Conservation (phyloP, 306 rosid species). For the Psophocarpus tetragonolobus region DNA sequence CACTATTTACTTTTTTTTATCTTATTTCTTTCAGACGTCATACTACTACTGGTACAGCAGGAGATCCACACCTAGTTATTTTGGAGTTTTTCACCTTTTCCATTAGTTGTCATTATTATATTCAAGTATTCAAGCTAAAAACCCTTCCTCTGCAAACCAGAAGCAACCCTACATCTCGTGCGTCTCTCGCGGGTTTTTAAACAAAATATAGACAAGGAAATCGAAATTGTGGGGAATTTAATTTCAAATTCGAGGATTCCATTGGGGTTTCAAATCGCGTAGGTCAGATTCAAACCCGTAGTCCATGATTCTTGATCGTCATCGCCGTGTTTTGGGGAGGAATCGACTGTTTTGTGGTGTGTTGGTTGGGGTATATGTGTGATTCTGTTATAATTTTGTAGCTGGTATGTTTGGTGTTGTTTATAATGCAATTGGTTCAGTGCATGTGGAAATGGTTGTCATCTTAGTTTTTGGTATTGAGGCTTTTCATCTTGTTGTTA, state of each 20-base stretch:
- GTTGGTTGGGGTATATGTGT: constrained; percentile 50
- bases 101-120: constrained; percentile 28
- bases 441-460: constrained; percentile 37
- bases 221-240: constrained; percentile 33
- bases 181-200: constrained; percentile 49
- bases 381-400: constrained; percentile 20
- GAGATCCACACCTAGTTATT: too few species aligned
- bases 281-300: constrained; percentile 44
- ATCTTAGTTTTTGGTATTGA: constrained; percentile 29
- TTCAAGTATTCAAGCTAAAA: constrained; percentile 47
- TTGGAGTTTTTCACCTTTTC: constrained; percentile 25
- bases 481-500: constrained; percentile 1
- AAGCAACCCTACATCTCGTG: constrained; percentile 70
- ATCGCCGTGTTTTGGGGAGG: constrained; percentile 39
- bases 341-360: constrained; percentile 30
- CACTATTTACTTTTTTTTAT: too few species aligned
- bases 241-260: constrained; percentile 43
- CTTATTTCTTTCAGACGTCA: too few species aligned
- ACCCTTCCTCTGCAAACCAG: constrained; percentile 41
- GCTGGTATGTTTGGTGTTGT: constrained; percentile 22
- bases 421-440: constrained; percentile 4
- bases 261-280: constrained; percentile 55
- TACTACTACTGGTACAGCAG: too few species aligned
- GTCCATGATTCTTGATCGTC: constrained; percentile 39
- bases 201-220: background rate